phyloP scores from a whole-genome alignment of 2,329 filamentous ascomycete genomes.

The Penicillium sp. region DNA sequence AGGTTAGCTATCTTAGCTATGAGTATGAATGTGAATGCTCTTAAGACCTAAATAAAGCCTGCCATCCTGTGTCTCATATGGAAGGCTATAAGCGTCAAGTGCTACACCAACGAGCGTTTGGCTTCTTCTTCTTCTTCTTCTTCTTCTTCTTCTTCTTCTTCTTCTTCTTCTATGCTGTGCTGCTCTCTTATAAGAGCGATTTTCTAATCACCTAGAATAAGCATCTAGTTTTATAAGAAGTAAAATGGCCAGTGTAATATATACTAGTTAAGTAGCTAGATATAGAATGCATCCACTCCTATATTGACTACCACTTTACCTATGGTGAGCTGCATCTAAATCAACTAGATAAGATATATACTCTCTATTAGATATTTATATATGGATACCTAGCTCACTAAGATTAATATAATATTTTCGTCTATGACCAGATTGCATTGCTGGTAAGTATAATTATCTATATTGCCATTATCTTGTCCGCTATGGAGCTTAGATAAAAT shows the following conservation, averaged over 20 bases:
- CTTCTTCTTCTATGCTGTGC: conserved; percentile 28
- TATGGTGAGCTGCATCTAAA: conserved; percentile 40
- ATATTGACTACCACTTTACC: conserved; percentile 36
- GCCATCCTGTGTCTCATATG: too few relatives aligned
- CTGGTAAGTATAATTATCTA: conserved; percentile 23
- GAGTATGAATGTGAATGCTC: not conserved
- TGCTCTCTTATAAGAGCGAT: conserved; percentile 34
- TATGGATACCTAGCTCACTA: not conserved
- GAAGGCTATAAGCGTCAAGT: too few relatives aligned
- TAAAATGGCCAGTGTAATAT: conserved; percentile 25
- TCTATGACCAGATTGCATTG: conserved; percentile 18
- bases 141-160: too few relatives aligned
- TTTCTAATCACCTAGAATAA: conserved; percentile 32
- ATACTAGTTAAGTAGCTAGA: conserved; percentile 17
- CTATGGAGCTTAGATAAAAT: conserved; percentile 34
- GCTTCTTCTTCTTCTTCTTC: too few relatives aligned
- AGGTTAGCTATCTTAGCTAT: not conserved
- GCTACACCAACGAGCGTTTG: conserved; percentile 32
- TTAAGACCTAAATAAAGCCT: not conserved
- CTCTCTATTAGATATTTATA: not conserved
- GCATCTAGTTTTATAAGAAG: conserved; percentile 27
- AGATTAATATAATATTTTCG: too few relatives aligned
- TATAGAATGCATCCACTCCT: conserved; percentile 1
- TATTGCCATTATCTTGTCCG: conserved; percentile 26
- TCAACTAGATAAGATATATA: conserved; percentile 30